Conservation (phyloP, 306 rosid genomes). For the Pueraria montana region DNA sequence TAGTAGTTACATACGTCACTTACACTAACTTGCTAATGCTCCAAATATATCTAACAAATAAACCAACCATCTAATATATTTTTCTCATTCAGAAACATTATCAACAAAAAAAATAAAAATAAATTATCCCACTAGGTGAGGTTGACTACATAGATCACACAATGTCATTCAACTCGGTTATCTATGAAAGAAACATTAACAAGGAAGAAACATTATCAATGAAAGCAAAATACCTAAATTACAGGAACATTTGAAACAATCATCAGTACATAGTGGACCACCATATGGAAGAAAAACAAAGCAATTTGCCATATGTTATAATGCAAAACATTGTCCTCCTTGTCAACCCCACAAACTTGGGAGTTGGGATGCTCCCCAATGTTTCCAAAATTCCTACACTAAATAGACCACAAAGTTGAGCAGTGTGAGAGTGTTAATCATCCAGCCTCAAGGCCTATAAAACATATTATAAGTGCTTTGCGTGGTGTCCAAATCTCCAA, state of each 20-base stretch:
- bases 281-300: slow-evolving; percentile 2
- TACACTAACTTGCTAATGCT: background rate
- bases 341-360: background rate
- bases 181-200: background rate
- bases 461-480: background rate
- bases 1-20: background rate
- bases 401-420: background rate
- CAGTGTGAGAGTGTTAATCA: background rate
- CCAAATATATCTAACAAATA: background rate
- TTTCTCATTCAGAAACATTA: background rate
- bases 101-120: background rate
- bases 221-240: background rate
- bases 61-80: background rate
- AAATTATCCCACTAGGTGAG: background rate
- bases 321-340: background rate
- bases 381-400: background rate
- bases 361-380: background rate
- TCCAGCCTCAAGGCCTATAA: background rate
- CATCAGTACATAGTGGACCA: background rate
- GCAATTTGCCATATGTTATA: background rate
- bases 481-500: background rate
- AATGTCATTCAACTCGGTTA: background rate
- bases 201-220: slow-evolving; percentile 1
- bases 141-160: background rate
- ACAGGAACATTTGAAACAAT: background rate